These are phyloP conservation scores for Rhodotorula sp. DNA, from an alignment of 1,284 basidiomycete species.

Conservation along the genomic window DNA sequence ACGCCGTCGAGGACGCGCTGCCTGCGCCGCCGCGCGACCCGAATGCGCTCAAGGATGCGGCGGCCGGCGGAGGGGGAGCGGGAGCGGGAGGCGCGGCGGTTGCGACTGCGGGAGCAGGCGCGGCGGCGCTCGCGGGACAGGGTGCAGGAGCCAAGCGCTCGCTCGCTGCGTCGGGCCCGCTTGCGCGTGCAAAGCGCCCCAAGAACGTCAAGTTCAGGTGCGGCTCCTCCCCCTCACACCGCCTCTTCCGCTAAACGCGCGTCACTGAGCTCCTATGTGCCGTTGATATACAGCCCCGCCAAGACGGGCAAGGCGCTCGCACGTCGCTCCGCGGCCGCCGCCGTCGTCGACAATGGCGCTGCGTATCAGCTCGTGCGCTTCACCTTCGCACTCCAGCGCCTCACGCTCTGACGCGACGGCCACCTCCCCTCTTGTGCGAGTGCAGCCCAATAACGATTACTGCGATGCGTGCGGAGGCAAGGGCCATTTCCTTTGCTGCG, in stretches of 20 bases:
- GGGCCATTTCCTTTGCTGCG: conserved; percentile 78
- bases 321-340: conserved; percentile 20
- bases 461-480: conserved; percentile 81
- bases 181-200: conserved; percentile 39
- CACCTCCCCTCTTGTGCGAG: background rate
- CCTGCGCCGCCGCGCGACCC: conserved; percentile 35
- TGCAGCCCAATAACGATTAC: conserved; percentile 84
- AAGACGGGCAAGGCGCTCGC: conserved; percentile 34
- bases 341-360: conserved; percentile 10
- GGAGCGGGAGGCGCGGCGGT: background rate
- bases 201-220: conserved; percentile 43
- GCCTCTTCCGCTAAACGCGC: too few species aligned
- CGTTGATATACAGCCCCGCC: conserved; percentile 15
- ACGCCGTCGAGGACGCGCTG: conserved; percentile 28
- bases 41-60: background rate
- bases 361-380: conserved; percentile 19
- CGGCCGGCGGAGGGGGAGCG: background rate
- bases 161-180: conserved; percentile 20
- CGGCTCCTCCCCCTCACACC: background rate
- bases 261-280: background rate
- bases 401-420: background rate
- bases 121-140: background rate
- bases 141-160: conserved; percentile 17
- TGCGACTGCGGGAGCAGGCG: background rate
- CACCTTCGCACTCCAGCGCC: background rate